Percentiles rank a stretch among this genome's conserved stretches.
phyloP scores from a whole-genome alignment of 2,329 filamentous ascomycete genomes.

The Epichloe scottii region DNA sequence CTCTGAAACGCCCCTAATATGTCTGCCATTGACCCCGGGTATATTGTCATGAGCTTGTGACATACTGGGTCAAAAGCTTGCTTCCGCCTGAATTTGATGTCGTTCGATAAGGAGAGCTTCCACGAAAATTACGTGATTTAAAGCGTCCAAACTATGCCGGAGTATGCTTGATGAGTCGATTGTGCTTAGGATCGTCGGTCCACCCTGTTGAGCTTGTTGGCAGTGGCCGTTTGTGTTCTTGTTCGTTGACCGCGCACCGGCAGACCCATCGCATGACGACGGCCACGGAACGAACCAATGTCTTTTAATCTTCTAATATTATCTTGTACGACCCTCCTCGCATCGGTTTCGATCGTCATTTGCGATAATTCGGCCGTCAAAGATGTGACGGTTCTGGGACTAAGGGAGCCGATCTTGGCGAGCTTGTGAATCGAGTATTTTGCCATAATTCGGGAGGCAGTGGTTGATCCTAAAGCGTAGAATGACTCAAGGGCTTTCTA shows the following conservation, averaged over 20 bases:
- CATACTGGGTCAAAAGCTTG: not conserved
- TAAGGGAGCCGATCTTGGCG: conserved; percentile 63
- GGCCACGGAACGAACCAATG: conserved; percentile 80
- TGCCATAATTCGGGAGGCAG: conserved; percentile 66
- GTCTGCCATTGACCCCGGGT: too few relatives aligned
- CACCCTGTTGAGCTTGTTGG: conserved; percentile 49
- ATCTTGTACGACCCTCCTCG: conserved; percentile 63
- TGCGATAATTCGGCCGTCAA: conserved; percentile 75
- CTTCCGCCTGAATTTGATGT: not conserved
- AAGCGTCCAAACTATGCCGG: not conserved
- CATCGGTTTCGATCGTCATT: conserved; percentile 90
- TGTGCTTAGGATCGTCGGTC: conserved; percentile 23
- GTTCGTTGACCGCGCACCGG: conserved; percentile 87
- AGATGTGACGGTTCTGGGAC: conserved; percentile 64
- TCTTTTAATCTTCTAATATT: conserved; percentile 81
- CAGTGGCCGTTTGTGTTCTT: conserved; percentile 54
- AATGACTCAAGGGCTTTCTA: conserved; percentile 69
- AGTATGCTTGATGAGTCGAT: not conserved
- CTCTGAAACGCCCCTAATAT: not conserved
- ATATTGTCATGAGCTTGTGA: too few relatives aligned
- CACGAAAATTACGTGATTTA: not conserved
- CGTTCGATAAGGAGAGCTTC: too few relatives aligned
- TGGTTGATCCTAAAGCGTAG: conserved; percentile 67
- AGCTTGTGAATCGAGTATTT: conserved; percentile 79
- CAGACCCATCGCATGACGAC: conserved; percentile 82